Base-by-base conservation (phyloP, 2,329 filamentous ascomycete genomes). In the Fusarium liriodendri region DNA sequence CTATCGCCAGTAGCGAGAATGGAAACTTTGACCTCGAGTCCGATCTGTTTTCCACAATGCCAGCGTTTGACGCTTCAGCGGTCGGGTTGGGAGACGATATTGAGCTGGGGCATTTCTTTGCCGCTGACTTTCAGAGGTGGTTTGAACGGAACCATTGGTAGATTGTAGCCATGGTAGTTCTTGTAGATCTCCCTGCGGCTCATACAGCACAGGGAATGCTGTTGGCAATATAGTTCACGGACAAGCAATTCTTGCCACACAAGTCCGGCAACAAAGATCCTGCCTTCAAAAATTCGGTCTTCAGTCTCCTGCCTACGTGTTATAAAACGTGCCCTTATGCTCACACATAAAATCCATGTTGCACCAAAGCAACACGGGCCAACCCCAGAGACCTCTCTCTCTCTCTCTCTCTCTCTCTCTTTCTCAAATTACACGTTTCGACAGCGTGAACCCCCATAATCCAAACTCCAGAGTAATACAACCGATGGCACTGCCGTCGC, bases 101-200 rank as follows among this genome's bases (percentile, higher is more conserved):
- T 40, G 38, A 61, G 16, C 9, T 61, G 7, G 58, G 58, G n/a
- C 58, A 61, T 32, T 61, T 61, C 27, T 61, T 61, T 45, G 58
- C 58, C 0, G 29, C n/a, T 14, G 58, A 61, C 25, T 61, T 61
- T 42, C 35, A 61, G 58, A 27, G 38, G 9, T 61, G 58, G 58
- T 61, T 61, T 25, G 58, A 61, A 35, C 58, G 58, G 38, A 45
- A 42, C 29, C 13, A 61, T 16, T 61, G 38, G 58, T 42, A 8
- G 11, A 32, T 9, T 22, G 13, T 16, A 29, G 8, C 13, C 10
- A 16, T n/a, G 2, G 29, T 32, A 13, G 25, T 32, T 54, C 29
- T 54, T 29, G 27, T 29, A 29, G 27, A 29, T 9, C 27, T 29
- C 27, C 7, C 7, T 29, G 3, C 8, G 27, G 27, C 7, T 8